Percentiles rank a stretch among this genome's conserved stretches.
Conservation (phyloP, 805 yeast species). For the Wickerhamomyces canadensis region DNA sequence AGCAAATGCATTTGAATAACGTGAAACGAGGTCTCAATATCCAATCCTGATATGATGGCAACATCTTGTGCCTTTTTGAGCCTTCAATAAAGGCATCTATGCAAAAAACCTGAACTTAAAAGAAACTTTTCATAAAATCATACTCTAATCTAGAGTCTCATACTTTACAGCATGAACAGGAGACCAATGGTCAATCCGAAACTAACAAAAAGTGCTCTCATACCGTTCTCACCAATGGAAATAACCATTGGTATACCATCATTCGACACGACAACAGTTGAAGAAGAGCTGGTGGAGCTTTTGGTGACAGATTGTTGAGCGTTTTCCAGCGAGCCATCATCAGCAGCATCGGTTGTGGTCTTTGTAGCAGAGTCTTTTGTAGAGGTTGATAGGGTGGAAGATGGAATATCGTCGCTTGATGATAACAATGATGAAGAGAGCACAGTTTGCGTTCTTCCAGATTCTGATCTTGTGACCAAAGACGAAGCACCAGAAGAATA, state of each 20-base stretch:
- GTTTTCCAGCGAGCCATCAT: background rate
- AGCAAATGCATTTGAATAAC: too few species aligned
- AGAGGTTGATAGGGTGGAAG: background rate
- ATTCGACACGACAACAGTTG: constrained; percentile 5
- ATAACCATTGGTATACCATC: constrained; percentile 2
- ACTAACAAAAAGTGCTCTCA: constrained; percentile 8
- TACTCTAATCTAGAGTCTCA: background rate
- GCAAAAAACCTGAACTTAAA: background rate
- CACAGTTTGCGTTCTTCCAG: constrained; percentile 3
- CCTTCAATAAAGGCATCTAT: too few species aligned
- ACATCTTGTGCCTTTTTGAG: too few species aligned
- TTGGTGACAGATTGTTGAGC: background rate
- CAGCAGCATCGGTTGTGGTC: background rate
- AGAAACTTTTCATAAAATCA: background rate
- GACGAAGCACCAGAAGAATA: constrained; percentile 1
- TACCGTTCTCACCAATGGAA: constrained; percentile 5
- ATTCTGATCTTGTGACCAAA: constrained; percentile 1
- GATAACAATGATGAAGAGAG: background rate
- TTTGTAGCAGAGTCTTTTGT: background rate
- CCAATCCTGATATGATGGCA: too few species aligned
- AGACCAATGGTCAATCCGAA: constrained; percentile 4
- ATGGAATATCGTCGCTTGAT: background rate
- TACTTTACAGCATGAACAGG: background rate
- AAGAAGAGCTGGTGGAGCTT: background rate
- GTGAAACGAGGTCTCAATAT: too few species aligned